Evolutionary conservation across 2,329 filamentous ascomycete genomes (phyloP).

Genomic region (Colletotrichum lentis): DNA sequence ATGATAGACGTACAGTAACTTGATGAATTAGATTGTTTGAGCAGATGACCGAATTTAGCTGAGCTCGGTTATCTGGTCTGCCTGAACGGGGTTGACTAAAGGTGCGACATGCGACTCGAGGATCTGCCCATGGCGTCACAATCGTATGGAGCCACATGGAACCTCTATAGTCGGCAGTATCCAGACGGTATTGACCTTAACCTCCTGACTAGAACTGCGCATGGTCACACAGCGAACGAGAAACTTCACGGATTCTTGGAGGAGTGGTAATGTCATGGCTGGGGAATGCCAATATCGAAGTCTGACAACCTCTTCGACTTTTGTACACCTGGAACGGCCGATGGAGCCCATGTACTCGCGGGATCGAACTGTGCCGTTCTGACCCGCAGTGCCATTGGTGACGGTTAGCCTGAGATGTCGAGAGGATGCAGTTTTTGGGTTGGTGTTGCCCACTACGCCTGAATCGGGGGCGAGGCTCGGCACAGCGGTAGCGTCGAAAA

Average conservation of each 20-base stretch:
- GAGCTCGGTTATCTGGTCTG: background rate
- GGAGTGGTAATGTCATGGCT: background rate
- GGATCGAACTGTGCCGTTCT: background rate
- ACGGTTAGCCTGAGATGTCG: background rate
- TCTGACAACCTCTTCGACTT: background rate
- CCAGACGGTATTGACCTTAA: too few relatives aligned
- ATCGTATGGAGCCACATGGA: background rate
- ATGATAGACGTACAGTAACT: too few relatives aligned
- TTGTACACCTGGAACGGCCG: background rate
- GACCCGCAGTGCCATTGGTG: background rate
- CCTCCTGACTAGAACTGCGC: too few relatives aligned
- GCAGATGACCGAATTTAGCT: background rate
- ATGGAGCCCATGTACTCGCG: background rate
- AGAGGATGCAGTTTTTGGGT: background rate
- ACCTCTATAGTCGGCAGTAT: background rate
- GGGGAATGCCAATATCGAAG: background rate
- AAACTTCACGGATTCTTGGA: background rate
- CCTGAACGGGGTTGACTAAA: too few relatives aligned
- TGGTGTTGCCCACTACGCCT: conserved; percentile 25
- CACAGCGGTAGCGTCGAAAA: conserved; percentile 20
- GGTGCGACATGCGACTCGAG: conserved; percentile 5
- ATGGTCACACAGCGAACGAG: background rate
- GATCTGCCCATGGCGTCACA: background rate
- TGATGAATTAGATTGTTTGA: too few relatives aligned
- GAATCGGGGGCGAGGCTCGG: conserved; percentile 34